These are phyloP conservation scores for Omphalotus guepiniiformis DNA, from an alignment of 768 basidiomycete genomes.

Conservation along the genomic window DNA sequence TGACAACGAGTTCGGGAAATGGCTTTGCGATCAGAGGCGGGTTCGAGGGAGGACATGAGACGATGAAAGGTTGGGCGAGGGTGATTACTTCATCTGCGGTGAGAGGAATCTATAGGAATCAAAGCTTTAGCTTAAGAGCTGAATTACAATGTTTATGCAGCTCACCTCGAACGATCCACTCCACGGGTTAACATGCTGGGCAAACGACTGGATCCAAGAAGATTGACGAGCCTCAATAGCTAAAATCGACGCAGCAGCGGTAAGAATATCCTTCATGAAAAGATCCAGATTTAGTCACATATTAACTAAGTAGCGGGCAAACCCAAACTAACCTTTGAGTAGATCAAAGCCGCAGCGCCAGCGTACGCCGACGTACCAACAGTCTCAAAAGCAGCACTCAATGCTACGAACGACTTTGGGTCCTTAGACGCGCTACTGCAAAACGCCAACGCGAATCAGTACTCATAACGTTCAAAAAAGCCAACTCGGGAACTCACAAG, in stretches of 20 bases:
- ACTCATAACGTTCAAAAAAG: neutral
- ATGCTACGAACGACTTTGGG: constrained; percentile 43
- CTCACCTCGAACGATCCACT: constrained; percentile 56
- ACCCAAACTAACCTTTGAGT: constrained; percentile 27
- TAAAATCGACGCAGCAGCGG: constrained; percentile 45
- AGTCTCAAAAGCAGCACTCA: constrained; percentile 50
- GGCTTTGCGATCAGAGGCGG: constrained; percentile 41
- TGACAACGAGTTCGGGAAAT: constrained; percentile 39
- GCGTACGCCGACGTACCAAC: constrained; percentile 44
- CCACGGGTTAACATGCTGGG: constrained; percentile 49
- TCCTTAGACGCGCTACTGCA: constrained; percentile 38
- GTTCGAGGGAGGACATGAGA: constrained; percentile 44
- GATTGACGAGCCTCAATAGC: constrained; percentile 60
- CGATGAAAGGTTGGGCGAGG: constrained; percentile 41
- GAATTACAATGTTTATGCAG: too few species aligned
- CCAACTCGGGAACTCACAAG: constrained; percentile 38
- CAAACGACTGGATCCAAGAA: constrained; percentile 52
- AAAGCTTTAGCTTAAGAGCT: too few species aligned
- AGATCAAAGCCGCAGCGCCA: constrained; percentile 41
- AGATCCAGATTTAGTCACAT: neutral
- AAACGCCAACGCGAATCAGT: neutral
- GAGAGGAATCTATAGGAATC: constrained; percentile 32
- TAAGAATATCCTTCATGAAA: constrained; percentile 24
- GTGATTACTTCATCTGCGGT: constrained; percentile 42
- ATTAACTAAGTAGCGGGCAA: constrained; percentile 23